A percentile compares a stretch with the other conserved stretches of the same genome.
phyloP scores from a whole-genome alignment of 768 basidiomycete species.

The Tricholoma furcatifolium region DNA sequence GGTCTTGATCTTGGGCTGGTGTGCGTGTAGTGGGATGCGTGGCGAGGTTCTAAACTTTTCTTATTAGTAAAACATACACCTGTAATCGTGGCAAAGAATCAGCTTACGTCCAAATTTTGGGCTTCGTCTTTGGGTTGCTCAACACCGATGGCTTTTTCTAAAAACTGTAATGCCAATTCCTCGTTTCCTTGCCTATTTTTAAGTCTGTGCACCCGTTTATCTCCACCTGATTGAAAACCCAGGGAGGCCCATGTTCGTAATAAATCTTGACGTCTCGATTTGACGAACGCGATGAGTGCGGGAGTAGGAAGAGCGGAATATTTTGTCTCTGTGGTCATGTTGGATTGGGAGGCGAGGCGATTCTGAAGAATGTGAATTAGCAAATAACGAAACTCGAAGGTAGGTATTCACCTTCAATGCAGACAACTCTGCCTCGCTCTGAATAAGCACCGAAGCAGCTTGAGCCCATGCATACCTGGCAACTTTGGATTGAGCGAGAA shows the following conservation, averaged over 20 bases:
- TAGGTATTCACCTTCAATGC: slow-evolving; percentile 24
- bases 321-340: slow-evolving; percentile 8
- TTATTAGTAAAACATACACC: too few relatives aligned
- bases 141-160: slow-evolving; percentile 28
- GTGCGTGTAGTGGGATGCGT: too few relatives aligned
- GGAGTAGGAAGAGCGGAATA: slow-evolving; percentile 26
- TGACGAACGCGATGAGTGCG: slow-evolving; percentile 28
- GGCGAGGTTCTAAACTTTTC: too few relatives aligned
- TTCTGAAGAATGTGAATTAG: not conserved
- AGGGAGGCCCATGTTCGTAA: slow-evolving; percentile 11
- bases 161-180: slow-evolving; percentile 22
- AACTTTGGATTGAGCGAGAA: slow-evolving; percentile 29
- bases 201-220: not conserved
- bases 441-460: slow-evolving; percentile 31
- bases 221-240: slow-evolving; percentile 21
- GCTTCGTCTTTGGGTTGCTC: not conserved
- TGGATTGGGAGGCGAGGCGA: slow-evolving; percentile 7
- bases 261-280: slow-evolving; percentile 29
- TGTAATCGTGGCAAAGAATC: too few relatives aligned
- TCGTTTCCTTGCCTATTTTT: too few relatives aligned
- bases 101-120: too few relatives aligned
- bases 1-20: too few relatives aligned
- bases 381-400: not conserved
- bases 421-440: slow-evolving; percentile 31
- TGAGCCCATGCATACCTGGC: slow-evolving; percentile 36